Percentiles rank a stretch among this genome's conserved stretches.
phyloP scores from a whole-genome alignment of 805 yeast genomes.

The Schizosaccharomyces lindneri region DNA sequence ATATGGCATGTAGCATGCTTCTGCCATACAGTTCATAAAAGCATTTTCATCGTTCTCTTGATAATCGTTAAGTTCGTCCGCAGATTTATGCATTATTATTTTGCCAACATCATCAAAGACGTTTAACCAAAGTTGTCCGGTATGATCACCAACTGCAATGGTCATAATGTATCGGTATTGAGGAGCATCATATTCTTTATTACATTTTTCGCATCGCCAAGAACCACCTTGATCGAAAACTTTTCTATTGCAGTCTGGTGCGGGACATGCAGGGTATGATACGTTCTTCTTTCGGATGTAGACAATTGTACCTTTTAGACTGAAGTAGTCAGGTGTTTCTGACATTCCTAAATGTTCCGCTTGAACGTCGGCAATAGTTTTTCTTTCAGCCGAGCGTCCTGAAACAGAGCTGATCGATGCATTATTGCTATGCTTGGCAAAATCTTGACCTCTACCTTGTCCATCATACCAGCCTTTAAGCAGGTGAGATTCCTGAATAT shows the following conservation, averaged over 20 bases:
- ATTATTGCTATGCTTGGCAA: slow-evolving; percentile 14
- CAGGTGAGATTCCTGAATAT: slow-evolving; percentile 61
- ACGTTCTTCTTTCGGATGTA: slow-evolving; percentile 51
- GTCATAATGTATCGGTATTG: slow-evolving; percentile 57
- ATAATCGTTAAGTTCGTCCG: slow-evolving; percentile 26
- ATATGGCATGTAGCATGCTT: slow-evolving; percentile 39
- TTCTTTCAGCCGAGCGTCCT: slow-evolving; percentile 29
- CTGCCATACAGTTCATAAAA: slow-evolving; percentile 19
- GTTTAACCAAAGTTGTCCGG: slow-evolving; percentile 71
- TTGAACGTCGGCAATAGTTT: slow-evolving; percentile 39
- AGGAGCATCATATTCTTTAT: slow-evolving; percentile 41
- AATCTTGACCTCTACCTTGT: slow-evolving; percentile 30
- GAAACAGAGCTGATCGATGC: slow-evolving; percentile 9
- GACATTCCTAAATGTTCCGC: slow-evolving; percentile 42
- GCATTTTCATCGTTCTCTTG: slow-evolving; percentile 14
- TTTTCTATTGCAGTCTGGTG: slow-evolving; percentile 60
- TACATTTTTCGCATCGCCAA: slow-evolving; percentile 90
- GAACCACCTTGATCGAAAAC: slow-evolving; percentile 44
- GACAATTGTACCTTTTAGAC: slow-evolving; percentile 47
- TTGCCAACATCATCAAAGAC: slow-evolving; percentile 68
- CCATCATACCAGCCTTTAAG: slow-evolving; percentile 90
- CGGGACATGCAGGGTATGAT: slow-evolving; percentile 72
- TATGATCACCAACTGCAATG: slow-evolving; percentile 49
- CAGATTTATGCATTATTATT: slow-evolving; percentile 39
- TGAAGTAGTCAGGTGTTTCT: slow-evolving; percentile 61